Evolutionary conservation across 2,329 filamentous ascomycete genomes (phyloP), one percentile per base, ranked within the genome.

Genomic region (Cladosporium sp.): DNA sequence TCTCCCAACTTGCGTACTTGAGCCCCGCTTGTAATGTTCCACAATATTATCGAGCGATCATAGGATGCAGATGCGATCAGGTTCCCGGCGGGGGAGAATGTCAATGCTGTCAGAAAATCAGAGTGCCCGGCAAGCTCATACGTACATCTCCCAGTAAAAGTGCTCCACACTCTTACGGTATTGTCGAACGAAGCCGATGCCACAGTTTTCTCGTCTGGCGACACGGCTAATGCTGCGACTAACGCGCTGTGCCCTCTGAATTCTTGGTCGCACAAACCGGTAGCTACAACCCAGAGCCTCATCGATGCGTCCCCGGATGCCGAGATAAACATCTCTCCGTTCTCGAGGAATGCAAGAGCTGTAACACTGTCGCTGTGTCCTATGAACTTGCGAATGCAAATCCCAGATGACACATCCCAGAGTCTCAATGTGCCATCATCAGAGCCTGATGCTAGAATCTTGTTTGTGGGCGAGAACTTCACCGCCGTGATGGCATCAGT

Each of bases 171-270:
- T 23, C 53, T 48, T 5, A 63, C 30, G 2, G 61, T 64, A 14
- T 34, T 39, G 34, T 64, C 61, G 11, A 39, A 10, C 14, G 65
- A 66, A 25, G 30, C 65, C 8, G 65, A 66, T n/a, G 60, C 65
- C 18, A 66, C 18, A 14, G 16, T 25, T n/a, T 26, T 21, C 10
- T 59, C 65, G 51, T 58, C 46, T n/a, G 65, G 65, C 32, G 65
- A 66, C 48, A 66, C 64, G 21, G 60, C 43, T 21, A 66, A 49
- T 16, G 58, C 30, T 34, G n/a, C 7, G 26, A 66, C 36, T 16
- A 10, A 5, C 11, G 16, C 53, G 16, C 11, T 23, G n/a, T 46
- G 39, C 16, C 39, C 39, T 46, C 18, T 14, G n/a, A 46, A 14
- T 18, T 46, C 18, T 14, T n/a, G n/a, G 7, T 18, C 16, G 7